Base-by-base conservation (phyloP, 1,284 basidiomycete genomes). In the Tylopilus sp. region DNA sequence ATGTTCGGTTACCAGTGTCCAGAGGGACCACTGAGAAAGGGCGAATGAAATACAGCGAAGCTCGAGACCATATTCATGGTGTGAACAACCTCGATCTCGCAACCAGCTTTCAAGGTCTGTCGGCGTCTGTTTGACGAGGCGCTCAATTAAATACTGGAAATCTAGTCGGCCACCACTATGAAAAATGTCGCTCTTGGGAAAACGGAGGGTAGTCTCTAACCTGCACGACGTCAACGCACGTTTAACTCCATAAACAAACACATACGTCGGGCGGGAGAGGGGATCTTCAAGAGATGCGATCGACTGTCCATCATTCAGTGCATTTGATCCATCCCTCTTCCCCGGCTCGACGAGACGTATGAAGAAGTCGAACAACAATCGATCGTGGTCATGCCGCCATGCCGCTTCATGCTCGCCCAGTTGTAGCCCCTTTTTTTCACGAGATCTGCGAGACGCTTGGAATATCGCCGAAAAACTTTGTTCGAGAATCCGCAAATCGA, bases 301-400 rank as follows among this genome's bases (percentile, higher is more conserved):
- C 0, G 39, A 23, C 5, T 16, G 26, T 8, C 12, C 16, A 13
- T 34, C 28, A 1, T 7, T 9, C 9, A 16, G 16, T 12, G n/a
- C 7, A 18, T 21, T 10, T 3, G 5, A 10, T 2, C 8, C 15
- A 8, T 36, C 29, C 18, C n/a, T 30, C 15, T 49, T 8, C 6
- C 15, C 12, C 25, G 10, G 25, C n/a, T 42, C 30, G 7, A 55
- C 4, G 0, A 51, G 52, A 3, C 52, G 52, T 13, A 42, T 35
- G 29, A 54, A 54, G 15, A 54, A 55, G 23, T 53, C 52, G 1
- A 44, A 53, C n/a, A 53, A 25, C 13, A 53, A 34, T 1, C 51
- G 51, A 19, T 54, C 52, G 6, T 54, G 52, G 39, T 55, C 52
- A 41, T 54, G 44, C 5, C 52, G 45, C 52, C 45, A 53, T 16